phyloP scores from a whole-genome alignment of 768 basidiomycete species.

The Boletellus ananas region DNA sequence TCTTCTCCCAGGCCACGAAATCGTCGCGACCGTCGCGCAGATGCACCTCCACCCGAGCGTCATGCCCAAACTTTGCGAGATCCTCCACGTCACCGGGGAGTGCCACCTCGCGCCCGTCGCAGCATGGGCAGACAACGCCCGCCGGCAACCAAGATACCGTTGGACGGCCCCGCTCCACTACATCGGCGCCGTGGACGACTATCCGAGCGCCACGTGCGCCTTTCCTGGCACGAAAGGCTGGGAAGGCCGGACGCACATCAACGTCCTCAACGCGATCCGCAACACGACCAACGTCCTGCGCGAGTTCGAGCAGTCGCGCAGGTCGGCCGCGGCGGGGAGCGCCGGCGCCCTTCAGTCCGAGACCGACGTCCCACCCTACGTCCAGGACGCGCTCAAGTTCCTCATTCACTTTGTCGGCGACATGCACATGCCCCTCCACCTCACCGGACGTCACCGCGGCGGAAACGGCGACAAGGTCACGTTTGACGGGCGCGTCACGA shows the following conservation, averaged over 20 bases:
- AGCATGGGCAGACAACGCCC: slow-evolving; percentile 81
- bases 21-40: slow-evolving; percentile 91
- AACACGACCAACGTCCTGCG: slow-evolving; percentile 69
- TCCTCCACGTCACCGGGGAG: slow-evolving; percentile 51
- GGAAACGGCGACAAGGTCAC: slow-evolving; percentile 77
- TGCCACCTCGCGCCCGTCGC: slow-evolving; percentile 85
- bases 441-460: slow-evolving; percentile 83
- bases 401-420: slow-evolving; percentile 92
- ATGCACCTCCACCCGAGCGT: slow-evolving; percentile 80
- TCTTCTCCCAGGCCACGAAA: slow-evolving; percentile 67
- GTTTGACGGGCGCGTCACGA: slow-evolving; percentile 69
- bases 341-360: neutral
- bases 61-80: slow-evolving; percentile 59
- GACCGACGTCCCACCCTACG: slow-evolving; percentile 30
- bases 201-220: slow-evolving; percentile 69
- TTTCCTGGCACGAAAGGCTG: slow-evolving; percentile 80
- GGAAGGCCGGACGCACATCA: slow-evolving; percentile 50
- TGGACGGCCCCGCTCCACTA: slow-evolving; percentile 80
- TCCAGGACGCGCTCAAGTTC: slow-evolving; percentile 86
- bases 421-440: slow-evolving; percentile 90
- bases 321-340: neutral
- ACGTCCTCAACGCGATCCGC: slow-evolving; percentile 73
- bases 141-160: slow-evolving; percentile 47
- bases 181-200: slow-evolving; percentile 68
- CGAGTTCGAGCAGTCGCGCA: slow-evolving; percentile 37